These are phyloP conservation scores for Rostrohypoxylon terebratum DNA, from an alignment of 495 filamentous ascomycete species.

Conservation along the genomic window DNA sequence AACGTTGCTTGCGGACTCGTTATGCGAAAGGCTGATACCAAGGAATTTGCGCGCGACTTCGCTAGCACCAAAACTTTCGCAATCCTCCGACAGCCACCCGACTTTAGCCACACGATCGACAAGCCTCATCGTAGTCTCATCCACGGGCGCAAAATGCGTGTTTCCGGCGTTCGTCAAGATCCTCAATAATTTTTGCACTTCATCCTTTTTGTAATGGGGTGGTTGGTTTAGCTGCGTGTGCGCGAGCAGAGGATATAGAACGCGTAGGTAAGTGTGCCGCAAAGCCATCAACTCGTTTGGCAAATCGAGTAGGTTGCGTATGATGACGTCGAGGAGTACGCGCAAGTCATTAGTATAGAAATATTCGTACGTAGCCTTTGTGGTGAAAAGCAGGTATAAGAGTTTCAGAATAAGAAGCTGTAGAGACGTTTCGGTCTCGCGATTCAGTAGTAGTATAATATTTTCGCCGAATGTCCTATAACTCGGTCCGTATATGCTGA, in stretches of 20 bases:
- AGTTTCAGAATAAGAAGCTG: slow-evolving; percentile 96
- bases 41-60: slow-evolving; percentile 61
- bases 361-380: slow-evolving; percentile 90
- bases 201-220: slow-evolving; percentile 92
- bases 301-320: slow-evolving; percentile 93
- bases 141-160: slow-evolving; percentile 88
- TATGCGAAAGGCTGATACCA: slow-evolving; percentile 62
- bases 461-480: slow-evolving; percentile 98
- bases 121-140: slow-evolving; percentile 88
- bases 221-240: slow-evolving; percentile 89
- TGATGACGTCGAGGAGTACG: slow-evolving; percentile 93
- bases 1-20: slow-evolving; percentile 65
- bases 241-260: slow-evolving; percentile 87
- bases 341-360: slow-evolving; percentile 98
- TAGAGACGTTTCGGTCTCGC: slow-evolving; percentile 91
- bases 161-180: slow-evolving; percentile 71
- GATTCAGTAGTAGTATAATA: slow-evolving; percentile 94
- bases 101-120: slow-evolving; percentile 84
- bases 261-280: slow-evolving; percentile 97
- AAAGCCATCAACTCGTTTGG: slow-evolving; percentile 82
- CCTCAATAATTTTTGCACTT: slow-evolving; percentile 78
- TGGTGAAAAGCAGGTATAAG: slow-evolving; percentile 94
- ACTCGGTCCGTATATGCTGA: slow-evolving; percentile 78
- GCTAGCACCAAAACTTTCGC: slow-evolving; percentile 50
- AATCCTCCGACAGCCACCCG: slow-evolving; percentile 75